Percentiles rank a stretch among this genome's conserved stretches.
These are phyloP conservation scores for Saturnispora zaruensis DNA, from an alignment of 805 yeast species.

Conservation along the genomic window DNA sequence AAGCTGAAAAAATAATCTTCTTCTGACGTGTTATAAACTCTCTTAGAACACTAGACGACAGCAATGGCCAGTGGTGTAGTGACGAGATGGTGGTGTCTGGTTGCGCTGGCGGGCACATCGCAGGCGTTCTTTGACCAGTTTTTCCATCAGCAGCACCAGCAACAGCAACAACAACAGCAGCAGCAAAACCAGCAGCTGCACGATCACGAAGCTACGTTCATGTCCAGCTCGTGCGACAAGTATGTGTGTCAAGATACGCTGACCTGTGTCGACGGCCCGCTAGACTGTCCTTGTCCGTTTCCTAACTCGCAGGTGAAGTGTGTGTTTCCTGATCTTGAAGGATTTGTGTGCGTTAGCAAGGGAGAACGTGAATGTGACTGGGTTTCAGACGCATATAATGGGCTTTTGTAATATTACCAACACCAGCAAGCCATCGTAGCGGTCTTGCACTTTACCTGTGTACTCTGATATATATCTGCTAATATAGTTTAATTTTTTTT, in stretches of 20 bases:
- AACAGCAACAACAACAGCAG: constrained; percentile 26
- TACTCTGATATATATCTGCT: neutral
- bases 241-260: constrained; percentile 81
- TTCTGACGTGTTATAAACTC: neutral
- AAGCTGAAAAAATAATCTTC: neutral
- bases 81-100: neutral
- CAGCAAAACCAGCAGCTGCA: constrained; percentile 33
- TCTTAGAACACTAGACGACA: neutral
- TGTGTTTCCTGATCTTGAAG: constrained; percentile 50
- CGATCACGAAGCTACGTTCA: constrained; percentile 26
- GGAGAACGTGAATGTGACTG: constrained; percentile 78
- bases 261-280: constrained; percentile 58
- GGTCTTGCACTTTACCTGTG: neutral
- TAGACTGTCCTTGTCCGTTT: constrained; percentile 85
- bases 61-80: neutral
- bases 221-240: constrained; percentile 37
- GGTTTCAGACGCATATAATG: constrained; percentile 67
- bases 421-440: neutral
- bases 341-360: constrained; percentile 73
- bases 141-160: constrained; percentile 15
- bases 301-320: constrained; percentile 83
- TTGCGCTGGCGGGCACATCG: neutral
- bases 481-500: neutral
- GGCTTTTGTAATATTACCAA: constrained; percentile 30
- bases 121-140: constrained; percentile 20